phyloP scores from a whole-genome alignment of 768 basidiomycete species.

The Mycena pura region DNA sequence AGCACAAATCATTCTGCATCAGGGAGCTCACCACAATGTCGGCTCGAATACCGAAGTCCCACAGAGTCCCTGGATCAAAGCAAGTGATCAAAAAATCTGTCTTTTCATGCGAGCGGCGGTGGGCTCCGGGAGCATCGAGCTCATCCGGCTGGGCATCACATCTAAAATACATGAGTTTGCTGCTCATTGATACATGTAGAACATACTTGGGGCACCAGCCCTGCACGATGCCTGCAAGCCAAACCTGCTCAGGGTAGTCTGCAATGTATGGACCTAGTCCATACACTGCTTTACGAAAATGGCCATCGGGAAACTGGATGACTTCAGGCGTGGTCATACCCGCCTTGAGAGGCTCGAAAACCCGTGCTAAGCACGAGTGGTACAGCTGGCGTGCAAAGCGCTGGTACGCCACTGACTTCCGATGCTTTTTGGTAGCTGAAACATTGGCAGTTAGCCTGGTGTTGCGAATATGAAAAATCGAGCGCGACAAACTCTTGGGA shows the following conservation, averaged over 20 bases:
- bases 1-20: not conserved
- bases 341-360: conserved; percentile 27
- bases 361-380: conserved; percentile 28
- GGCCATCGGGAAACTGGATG: conserved; percentile 33
- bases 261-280: conserved; percentile 38
- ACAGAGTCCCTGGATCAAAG: conserved; percentile 36
- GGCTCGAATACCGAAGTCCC: conserved; percentile 42
- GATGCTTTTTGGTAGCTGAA: not conserved
- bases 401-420: not conserved
- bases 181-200: not conserved
- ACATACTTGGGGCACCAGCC: conserved; percentile 37
- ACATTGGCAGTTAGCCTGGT: not conserved
- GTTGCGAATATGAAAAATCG: not conserved
- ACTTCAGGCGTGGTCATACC: conserved; percentile 35
- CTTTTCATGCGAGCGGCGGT: conserved; percentile 28
- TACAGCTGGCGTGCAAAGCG: conserved; percentile 29
- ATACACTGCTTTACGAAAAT: conserved; percentile 32
- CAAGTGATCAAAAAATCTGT: conserved; percentile 32
- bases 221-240: conserved; percentile 32
- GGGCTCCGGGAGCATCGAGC: conserved; percentile 23
- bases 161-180: conserved; percentile 8
- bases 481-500: conserved; percentile 31
- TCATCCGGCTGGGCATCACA: conserved; percentile 21
- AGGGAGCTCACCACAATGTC: conserved; percentile 39
- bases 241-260: conserved; percentile 37